These are phyloP conservation scores for Celoporthe dispersa DNA, from an alignment of 2,329 filamentous ascomycete species.

Conservation along the genomic window DNA sequence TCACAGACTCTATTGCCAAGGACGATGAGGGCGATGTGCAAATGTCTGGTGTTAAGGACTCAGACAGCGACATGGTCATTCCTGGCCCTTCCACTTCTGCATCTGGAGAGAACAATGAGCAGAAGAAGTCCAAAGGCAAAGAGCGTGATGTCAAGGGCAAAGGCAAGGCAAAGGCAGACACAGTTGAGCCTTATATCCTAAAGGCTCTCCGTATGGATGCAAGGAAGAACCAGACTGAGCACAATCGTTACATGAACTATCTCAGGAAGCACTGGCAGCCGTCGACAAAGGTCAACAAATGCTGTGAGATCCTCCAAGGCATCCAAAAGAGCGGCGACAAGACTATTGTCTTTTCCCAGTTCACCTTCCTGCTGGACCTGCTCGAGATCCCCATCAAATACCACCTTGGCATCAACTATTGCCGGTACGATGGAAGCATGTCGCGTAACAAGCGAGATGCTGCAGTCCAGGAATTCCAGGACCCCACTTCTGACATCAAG, in stretches of 20 bases:
- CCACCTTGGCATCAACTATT: conserved; percentile 57
- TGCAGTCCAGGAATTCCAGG: conserved; percentile 68
- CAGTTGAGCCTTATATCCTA: conserved; percentile 43
- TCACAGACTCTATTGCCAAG: conserved; percentile 60
- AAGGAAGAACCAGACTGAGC: conserved; percentile 65
- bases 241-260: conserved; percentile 70
- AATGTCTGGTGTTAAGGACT: conserved; percentile 26
- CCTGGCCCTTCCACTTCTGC: conserved; percentile 14
- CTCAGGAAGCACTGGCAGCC: conserved; percentile 72
- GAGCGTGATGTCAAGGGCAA: conserved; percentile 50
- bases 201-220: conserved; percentile 66
- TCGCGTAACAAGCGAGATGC: conserved; percentile 66
- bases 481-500: conserved; percentile 57
- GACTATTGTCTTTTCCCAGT: conserved; percentile 82
- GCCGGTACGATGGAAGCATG: conserved; percentile 81
- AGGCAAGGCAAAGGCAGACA: conserved; percentile 47
- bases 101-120: conserved; percentile 33
- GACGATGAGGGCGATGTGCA: conserved; percentile 39
- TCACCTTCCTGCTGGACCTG: conserved; percentile 78
- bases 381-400: conserved; percentile 72
- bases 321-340: conserved; percentile 64
- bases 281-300: conserved; percentile 76
- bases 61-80: conserved; percentile 29
- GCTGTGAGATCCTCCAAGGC: conserved; percentile 64
- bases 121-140: conserved; percentile 40